Evolutionary conservation across 2,329 filamentous ascomycete genomes (phyloP), one percentile per base, ranked within the genome.

Genomic region (Teratosphaeria destructans): DNA sequence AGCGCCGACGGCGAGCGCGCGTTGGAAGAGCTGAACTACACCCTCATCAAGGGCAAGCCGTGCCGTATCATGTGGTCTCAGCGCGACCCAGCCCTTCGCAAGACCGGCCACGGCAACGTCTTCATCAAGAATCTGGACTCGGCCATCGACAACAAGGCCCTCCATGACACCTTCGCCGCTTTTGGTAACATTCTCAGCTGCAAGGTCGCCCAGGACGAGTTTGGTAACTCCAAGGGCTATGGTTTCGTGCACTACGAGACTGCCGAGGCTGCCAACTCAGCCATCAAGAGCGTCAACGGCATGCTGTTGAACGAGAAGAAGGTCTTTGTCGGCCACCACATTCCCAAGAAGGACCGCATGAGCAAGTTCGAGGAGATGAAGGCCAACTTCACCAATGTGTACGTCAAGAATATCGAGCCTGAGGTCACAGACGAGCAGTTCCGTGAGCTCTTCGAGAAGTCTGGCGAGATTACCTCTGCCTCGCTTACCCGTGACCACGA

Each of bases 291-390:
- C 73, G 94, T 99, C 74, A 99, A 99, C 77, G 94, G 94, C 76
- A 99, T 99, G 94, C 82, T 99, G 76, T 79, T 99, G 74, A 99
- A 99, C 81, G 94, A 99, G 85, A 99, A 99, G 88, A 99, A 99
- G 85, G 94, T 99, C 66, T 99, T 95, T 70, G 94, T 99, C 69
- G 94, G 94, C 66, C 93, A 96, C 79, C 94, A 99, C 80, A 97
- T 99, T 72, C 92, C 94, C 76, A 97, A 97, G 88, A 97, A 97
- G 85, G 94, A 99, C 75, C 93, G 94, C 71, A 94, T 97, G 85
- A 96, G 90, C 90, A 99, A 99, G 82, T 97, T 97, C 70, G 94
- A 99, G 82, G 94, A 99, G 84, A 99, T 99, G 93, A 99, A 99
- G 87, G 94, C 94, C 77, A 99, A 99, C 84, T 99, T 95, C 84